Percentiles rank a stretch among this genome's conserved stretches.
phyloP scores from a whole-genome alignment of 2,329 filamentous ascomycete species.

The Beauveria australis region DNA sequence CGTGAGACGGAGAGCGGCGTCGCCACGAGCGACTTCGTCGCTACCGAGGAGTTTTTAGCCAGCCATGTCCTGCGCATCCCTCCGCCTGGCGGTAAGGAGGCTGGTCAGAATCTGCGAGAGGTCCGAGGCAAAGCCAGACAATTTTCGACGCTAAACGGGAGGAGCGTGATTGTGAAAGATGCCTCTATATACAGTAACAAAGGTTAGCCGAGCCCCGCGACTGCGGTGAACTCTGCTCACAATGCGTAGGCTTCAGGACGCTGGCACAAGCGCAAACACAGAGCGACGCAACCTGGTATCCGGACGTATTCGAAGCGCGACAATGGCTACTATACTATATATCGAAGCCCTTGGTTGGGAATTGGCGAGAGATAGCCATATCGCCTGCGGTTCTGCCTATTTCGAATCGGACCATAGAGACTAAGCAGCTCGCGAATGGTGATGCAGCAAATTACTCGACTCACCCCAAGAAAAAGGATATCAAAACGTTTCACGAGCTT shows the following conservation, averaged over 20 bases:
- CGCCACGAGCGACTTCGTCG: slow-evolving; percentile 69
- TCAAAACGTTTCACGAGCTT: slow-evolving; percentile 83
- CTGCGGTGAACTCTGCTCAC: neutral
- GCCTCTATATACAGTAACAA: slow-evolving; percentile 92
- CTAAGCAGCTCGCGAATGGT: slow-evolving; percentile 27
- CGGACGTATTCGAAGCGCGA: slow-evolving; percentile 78
- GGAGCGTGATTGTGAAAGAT: slow-evolving; percentile 92
- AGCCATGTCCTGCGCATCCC: slow-evolving; percentile 93
- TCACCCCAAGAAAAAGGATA: slow-evolving; percentile 65
- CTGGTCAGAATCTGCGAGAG: slow-evolving; percentile 63
- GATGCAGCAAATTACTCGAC: slow-evolving; percentile 35
- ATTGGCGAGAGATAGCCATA: slow-evolving; percentile 69
- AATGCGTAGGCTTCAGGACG: slow-evolving; percentile 69
- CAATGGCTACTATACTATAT: slow-evolving; percentile 98
- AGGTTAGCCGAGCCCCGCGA: slow-evolving; percentile 44
- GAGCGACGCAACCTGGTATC: slow-evolving; percentile 78
- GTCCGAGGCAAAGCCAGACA: slow-evolving; percentile 88
- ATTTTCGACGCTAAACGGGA: slow-evolving; percentile 84
- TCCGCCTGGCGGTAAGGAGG: slow-evolving; percentile 47
- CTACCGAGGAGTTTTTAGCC: slow-evolving; percentile 87
- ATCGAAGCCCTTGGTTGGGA: slow-evolving; percentile 76
- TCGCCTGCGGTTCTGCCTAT: slow-evolving; percentile 53
- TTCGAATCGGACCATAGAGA: slow-evolving; percentile 30
- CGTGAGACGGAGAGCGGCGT: slow-evolving; percentile 80
- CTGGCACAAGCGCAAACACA: slow-evolving; percentile 84